phyloP scores from a whole-genome alignment of 495 filamentous ascomycete genomes.

The Immersiella caudata region DNA sequence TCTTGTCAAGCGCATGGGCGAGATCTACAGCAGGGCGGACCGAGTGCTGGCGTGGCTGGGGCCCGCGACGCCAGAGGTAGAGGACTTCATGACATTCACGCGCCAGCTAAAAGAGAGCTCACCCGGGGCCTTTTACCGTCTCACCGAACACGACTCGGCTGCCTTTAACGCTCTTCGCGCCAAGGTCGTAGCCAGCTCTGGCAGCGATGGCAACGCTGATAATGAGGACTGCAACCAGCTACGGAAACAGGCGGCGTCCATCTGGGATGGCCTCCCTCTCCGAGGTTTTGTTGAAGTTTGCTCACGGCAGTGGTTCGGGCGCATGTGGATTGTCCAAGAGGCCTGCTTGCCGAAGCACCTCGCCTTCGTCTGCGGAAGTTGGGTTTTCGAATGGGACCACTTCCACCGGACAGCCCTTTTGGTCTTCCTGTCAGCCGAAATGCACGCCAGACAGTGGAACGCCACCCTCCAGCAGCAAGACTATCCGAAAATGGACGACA shows the following conservation, averaged over 20 bases:
- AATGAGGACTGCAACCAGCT: no score
- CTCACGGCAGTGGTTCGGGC: conserved; percentile 3
- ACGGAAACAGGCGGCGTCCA: no score
- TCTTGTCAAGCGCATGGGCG: neutral
- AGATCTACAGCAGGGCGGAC: neutral
- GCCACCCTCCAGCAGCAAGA: neutral
- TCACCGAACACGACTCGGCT: no score
- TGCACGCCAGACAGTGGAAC: neutral
- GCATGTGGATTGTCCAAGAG: conserved; percentile 12
- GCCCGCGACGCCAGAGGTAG: neutral
- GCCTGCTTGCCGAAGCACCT: conserved; percentile 4
- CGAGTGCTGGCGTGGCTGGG: neutral
- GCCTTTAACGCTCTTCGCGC: no score
- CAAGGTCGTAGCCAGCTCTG: no score
- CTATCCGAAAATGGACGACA: neutral
- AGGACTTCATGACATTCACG: no score
- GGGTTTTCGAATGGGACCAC: neutral
- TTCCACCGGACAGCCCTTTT: neutral
- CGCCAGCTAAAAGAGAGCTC: no score
- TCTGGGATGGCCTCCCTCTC: neutral
- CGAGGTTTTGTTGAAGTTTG: neutral
- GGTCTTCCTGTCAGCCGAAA: no score
- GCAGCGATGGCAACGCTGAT: no score
- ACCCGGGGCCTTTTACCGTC: no score
- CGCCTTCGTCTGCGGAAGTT: conserved; percentile 1